phyloP scores from a whole-genome alignment of 305 asterid species.

The Rubia occidens region DNA sequence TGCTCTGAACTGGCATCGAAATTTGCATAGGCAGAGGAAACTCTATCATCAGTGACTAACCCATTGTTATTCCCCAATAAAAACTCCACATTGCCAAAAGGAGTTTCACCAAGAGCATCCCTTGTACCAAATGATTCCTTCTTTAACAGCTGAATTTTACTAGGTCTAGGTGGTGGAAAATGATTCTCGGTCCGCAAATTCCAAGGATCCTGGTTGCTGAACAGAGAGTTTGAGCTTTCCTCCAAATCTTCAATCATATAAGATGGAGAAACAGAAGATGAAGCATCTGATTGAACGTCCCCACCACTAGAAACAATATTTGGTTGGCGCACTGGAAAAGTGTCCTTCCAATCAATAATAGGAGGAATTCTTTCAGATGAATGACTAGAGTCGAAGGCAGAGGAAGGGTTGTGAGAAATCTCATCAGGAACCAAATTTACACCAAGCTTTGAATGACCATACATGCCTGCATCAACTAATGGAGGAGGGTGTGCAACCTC shows the following conservation, averaged over 20 bases:
- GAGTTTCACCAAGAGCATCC: slow-evolving; percentile 17
- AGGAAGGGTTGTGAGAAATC: slow-evolving; percentile 20
- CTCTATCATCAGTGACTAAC: slow-evolving; percentile 19
- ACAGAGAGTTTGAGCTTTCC: slow-evolving; percentile 25
- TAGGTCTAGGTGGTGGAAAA: slow-evolving; percentile 26
- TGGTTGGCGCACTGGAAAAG: slow-evolving; percentile 31
- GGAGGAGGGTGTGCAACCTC: slow-evolving; percentile 34
- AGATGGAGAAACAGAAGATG: slow-evolving; percentile 22
- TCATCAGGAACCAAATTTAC: slow-evolving; percentile 26
- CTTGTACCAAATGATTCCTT: slow-evolving; percentile 21
- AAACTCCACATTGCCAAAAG: slow-evolving; percentile 10
- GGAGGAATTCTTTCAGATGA: slow-evolving; percentile 30
- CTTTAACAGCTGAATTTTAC: slow-evolving; percentile 17
- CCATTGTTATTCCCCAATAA: slow-evolving; percentile 20
- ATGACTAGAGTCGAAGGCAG: slow-evolving; percentile 30
- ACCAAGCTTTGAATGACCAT: slow-evolving; percentile 25
- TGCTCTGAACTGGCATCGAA: slow-evolving; percentile 31
- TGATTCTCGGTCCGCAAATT: slow-evolving; percentile 17
- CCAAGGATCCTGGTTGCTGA: slow-evolving; percentile 36
- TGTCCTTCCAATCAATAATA: slow-evolving; percentile 36
- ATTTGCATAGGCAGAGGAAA: slow-evolving; percentile 35
- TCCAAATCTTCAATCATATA: slow-evolving; percentile 18
- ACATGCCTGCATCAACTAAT: slow-evolving; percentile 26
- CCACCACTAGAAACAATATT: slow-evolving; percentile 27
- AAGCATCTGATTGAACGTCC: slow-evolving; percentile 31